phyloP scores from a whole-genome alignment of 805 yeast species.

The Saccharomycopsis malanga region DNA sequence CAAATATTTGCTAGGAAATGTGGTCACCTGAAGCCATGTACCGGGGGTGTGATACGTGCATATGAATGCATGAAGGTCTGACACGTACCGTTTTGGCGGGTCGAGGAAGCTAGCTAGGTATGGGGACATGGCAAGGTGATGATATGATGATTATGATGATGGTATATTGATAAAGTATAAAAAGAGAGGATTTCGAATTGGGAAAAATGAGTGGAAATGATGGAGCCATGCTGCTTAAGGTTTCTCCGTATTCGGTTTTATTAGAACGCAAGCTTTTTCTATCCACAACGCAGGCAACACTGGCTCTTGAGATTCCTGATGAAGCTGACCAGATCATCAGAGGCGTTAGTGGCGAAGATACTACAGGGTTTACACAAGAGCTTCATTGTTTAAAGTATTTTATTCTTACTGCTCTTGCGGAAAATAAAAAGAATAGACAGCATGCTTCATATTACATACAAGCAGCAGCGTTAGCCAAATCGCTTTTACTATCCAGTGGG shows the following conservation, averaged over 20 bases:
- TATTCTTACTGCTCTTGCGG: not conserved
- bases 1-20: too few species aligned
- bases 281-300: slow-evolving; percentile 1
- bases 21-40: too few species aligned
- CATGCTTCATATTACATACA: not conserved
- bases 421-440: not conserved
- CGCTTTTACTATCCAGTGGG: not conserved
- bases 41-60: too few species aligned
- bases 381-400: not conserved
- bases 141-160: too few species aligned
- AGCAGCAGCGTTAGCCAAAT: not conserved
- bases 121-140: too few species aligned
- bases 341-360: not conserved
- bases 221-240: not conserved
- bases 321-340: not conserved
- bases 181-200: too few species aligned
- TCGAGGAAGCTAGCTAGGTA: too few species aligned
- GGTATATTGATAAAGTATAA: too few species aligned
- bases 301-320: not conserved
- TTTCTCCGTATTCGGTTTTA: slow-evolving; percentile 9
- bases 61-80: too few species aligned
- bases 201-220: too few species aligned
- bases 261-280: slow-evolving; percentile 15
- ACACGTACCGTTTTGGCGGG: too few species aligned
- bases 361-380: not conserved